A percentile compares a stretch with the other conserved stretches of the same genome.
Conservation (phyloP, 371 early-diverging fungal genomes). For the Vairimorpha apis region DNA sequence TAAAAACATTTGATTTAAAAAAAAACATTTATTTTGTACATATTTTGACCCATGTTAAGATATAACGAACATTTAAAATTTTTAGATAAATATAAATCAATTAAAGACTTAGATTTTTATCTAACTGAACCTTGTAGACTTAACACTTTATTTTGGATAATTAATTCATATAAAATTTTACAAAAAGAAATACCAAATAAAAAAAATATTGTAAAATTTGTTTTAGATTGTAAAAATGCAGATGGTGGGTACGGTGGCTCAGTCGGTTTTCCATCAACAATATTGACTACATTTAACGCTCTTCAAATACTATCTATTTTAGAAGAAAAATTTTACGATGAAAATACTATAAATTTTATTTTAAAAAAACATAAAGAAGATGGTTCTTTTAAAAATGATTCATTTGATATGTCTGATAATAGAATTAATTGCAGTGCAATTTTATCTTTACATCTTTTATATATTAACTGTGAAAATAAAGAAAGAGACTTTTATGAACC, state of each 20-base stretch:
- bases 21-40: not conserved
- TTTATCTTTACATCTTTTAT: conserved; percentile 69
- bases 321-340: conserved; percentile 70
- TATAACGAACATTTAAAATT: conserved; percentile 45
- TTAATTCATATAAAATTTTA: conserved; percentile 47
- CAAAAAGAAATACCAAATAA: not conserved
- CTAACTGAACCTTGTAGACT: conserved; percentile 49
- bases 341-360: conserved; percentile 65
- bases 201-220: conserved; percentile 26
- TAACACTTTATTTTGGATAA: conserved; percentile 55
- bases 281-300: conserved; percentile 81
- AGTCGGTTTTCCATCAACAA: conserved; percentile 76
- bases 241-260: conserved; percentile 83
- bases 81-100: conserved; percentile 26
- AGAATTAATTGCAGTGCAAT: conserved; percentile 81
- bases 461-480: conserved; percentile 60
- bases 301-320: conserved; percentile 78
- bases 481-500: conserved; percentile 42
- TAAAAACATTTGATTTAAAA: too few species aligned
- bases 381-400: conserved; percentile 79
- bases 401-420: conserved; percentile 86
- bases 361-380: conserved; percentile 65
- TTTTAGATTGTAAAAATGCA: conserved; percentile 50
- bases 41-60: not conserved
- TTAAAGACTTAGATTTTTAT: conserved; percentile 40